phyloP scores from a whole-genome alignment of 345 rosid genomes.

The Garcia nutans region DNA sequence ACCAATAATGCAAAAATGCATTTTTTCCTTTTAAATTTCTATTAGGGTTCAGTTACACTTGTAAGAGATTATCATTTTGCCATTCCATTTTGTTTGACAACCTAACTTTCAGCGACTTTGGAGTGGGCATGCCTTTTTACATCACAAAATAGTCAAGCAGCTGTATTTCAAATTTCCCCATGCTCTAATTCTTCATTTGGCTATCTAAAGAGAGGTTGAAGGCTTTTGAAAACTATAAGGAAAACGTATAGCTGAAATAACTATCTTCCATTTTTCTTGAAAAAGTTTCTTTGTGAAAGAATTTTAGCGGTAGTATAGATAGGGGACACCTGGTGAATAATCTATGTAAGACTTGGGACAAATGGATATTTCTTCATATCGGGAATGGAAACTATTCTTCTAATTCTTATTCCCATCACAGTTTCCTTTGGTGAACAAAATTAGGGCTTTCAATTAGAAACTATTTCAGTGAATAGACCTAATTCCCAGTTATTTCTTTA shows the following conservation, averaged over 20 bases:
- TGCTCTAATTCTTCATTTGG: background rate
- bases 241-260: too few species aligned
- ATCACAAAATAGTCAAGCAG: background rate
- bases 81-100: background rate
- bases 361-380: background rate
- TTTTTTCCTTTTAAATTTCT: too few species aligned
- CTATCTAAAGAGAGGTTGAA: background rate
- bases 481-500: background rate
- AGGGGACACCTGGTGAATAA: background rate
- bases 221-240: background rate
- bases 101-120: background rate
- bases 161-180: background rate
- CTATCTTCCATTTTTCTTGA: background rate
- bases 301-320: background rate
- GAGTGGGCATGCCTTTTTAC: background rate
- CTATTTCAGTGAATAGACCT: background rate
- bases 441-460: background rate
- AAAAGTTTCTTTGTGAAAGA: background rate
- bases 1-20: too few species aligned
- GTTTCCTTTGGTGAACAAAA: background rate
- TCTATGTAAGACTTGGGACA: background rate
- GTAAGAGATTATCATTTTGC: background rate
- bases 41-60: background rate
- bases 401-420: background rate
- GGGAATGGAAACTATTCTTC: background rate